Percentiles rank a stretch among this genome's conserved stretches.
These are phyloP conservation scores for Hypholoma sublateritium DNA, from an alignment of 768 basidiomycete species.

Conservation along the genomic window DNA sequence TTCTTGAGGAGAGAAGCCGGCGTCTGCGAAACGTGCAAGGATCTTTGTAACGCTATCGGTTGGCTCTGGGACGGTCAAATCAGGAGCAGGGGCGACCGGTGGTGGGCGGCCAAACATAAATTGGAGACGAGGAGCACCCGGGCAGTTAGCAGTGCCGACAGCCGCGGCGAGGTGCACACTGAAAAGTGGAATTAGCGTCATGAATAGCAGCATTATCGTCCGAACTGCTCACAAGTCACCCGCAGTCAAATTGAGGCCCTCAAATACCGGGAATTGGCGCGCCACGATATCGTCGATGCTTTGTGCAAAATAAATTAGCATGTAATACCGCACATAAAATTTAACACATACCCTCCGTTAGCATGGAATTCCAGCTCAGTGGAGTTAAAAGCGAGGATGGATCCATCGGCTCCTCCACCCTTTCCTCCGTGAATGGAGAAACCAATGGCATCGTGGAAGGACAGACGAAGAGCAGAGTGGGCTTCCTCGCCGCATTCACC, in stretches of 20 bases:
- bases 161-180: constrained; percentile 17
- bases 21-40: constrained; percentile 23
- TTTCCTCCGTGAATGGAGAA: constrained; percentile 20
- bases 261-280: constrained; percentile 15
- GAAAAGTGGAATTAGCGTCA: not conserved
- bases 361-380: constrained; percentile 19
- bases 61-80: constrained; percentile 17
- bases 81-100: constrained; percentile 17
- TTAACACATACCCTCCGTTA: constrained; percentile 14
- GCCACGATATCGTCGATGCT: constrained; percentile 19
- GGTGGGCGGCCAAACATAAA: constrained; percentile 27
- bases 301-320: not conserved
- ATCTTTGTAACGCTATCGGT: constrained; percentile 18
- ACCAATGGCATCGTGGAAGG: constrained; percentile 18
- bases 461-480: constrained; percentile 16
- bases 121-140: constrained; percentile 30
- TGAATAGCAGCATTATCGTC: not conserved
- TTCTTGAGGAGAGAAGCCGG: constrained; percentile 22
- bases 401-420: constrained; percentile 29
- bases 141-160: constrained; percentile 30
- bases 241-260: constrained; percentile 13
- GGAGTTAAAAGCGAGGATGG: constrained; percentile 23
- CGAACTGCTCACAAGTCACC: constrained; percentile 14
- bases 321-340: not conserved
- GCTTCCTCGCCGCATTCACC: constrained; percentile 31